A percentile compares a stretch with the other conserved stretches of the same genome.
phyloP scores from a whole-genome alignment of 371 early-diverging fungal species.

The Zancudomyces culisetae region DNA sequence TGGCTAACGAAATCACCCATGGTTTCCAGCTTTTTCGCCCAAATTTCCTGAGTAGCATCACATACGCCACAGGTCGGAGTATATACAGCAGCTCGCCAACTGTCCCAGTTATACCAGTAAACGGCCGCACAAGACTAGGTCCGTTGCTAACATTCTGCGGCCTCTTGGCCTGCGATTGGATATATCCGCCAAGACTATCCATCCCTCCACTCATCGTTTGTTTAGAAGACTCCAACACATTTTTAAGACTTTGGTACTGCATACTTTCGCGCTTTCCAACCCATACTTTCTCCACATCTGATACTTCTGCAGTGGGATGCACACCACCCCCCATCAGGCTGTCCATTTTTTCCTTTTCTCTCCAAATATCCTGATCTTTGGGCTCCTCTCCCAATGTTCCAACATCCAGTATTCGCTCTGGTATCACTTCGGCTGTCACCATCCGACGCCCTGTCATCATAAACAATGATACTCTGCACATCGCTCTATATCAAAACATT shows the following conservation, averaged over 20 bases:
- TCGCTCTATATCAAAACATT: constrained; percentile 23
- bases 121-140: constrained; percentile 37
- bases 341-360: too few species aligned
- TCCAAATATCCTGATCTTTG: not conserved
- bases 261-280: constrained; percentile 30
- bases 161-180: constrained; percentile 39
- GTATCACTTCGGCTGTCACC: constrained; percentile 39
- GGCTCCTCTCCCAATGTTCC: constrained; percentile 16
- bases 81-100: constrained; percentile 65
- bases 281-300: constrained; percentile 18
- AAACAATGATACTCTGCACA: constrained; percentile 36
- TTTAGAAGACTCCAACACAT: constrained; percentile 19
- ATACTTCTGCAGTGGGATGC: too few species aligned
- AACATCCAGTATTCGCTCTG: constrained; percentile 55
- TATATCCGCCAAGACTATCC: constrained; percentile 41
- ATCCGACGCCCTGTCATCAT: constrained; percentile 39
- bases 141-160: constrained; percentile 27
- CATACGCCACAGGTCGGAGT: constrained; percentile 68
- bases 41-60: constrained; percentile 47
- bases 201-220: constrained; percentile 28
- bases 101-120: constrained; percentile 32
- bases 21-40: constrained; percentile 68
- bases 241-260: constrained; percentile 25
- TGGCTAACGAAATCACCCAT: constrained; percentile 54
- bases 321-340: too few species aligned